A percentile compares a stretch with the other conserved stretches of the same genome.
These are phyloP conservation scores for Sugiyamaella grinbergsii DNA, from an alignment of 1,139 yeast species.

Conservation along the genomic window DNA sequence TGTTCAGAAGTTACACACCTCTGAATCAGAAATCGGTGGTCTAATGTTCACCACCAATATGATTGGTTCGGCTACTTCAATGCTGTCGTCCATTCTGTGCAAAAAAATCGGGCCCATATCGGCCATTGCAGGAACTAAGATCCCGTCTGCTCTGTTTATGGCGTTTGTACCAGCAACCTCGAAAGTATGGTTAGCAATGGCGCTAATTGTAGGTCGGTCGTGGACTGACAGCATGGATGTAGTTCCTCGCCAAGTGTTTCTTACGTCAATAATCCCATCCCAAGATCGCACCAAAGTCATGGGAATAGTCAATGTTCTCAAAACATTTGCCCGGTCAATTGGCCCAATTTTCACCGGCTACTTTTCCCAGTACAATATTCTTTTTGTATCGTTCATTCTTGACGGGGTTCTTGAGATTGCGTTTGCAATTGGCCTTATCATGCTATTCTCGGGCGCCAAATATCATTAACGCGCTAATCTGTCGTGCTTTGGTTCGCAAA, in stretches of 20 bases:
- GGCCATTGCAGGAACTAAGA: conserved; percentile 74
- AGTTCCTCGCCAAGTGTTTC: conserved; percentile 80
- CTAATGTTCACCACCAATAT: conserved; percentile 64
- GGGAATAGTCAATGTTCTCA: conserved; percentile 84
- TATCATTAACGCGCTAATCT: conserved; percentile 4
- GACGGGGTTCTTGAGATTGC: conserved; percentile 56
- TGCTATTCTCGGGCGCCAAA: conserved; percentile 26
- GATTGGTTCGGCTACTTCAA: conserved; percentile 60
- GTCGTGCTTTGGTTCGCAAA: too few relatives aligned
- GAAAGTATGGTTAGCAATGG: conserved; percentile 38
- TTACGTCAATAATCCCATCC: conserved; percentile 65
- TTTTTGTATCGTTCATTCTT: conserved; percentile 62
- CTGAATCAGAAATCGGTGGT: conserved; percentile 46
- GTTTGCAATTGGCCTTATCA: conserved; percentile 38
- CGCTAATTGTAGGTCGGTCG: conserved; percentile 51
- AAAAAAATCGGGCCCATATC: conserved; percentile 72
- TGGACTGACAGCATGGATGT: conserved; percentile 81
- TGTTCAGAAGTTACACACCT: conserved; percentile 38
- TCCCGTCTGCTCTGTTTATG: conserved; percentile 73
- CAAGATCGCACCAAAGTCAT: conserved; percentile 71
- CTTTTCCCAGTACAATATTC: conserved; percentile 55
- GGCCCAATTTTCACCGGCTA: conserved; percentile 82
- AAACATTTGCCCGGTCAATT: conserved; percentile 77
- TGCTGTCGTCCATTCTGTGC: conserved; percentile 72
- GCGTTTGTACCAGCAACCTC: conserved; percentile 54